phyloP scores from a whole-genome alignment of 2,329 filamentous ascomycete genomes.

The Ambrosiella beaveri region DNA sequence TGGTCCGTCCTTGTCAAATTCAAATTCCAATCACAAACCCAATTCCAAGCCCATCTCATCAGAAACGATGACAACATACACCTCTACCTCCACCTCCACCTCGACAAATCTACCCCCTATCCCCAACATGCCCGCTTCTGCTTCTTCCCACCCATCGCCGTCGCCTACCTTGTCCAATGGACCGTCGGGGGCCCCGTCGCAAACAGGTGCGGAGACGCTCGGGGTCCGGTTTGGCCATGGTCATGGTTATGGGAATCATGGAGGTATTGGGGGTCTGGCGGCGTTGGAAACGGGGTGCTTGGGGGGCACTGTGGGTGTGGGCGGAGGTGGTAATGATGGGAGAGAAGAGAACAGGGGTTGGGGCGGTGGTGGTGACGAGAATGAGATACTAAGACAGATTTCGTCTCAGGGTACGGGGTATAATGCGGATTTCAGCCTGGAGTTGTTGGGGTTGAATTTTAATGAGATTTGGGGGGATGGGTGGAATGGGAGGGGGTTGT shows the following conservation, averaged over 20 bases:
- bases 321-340: conserved; percentile 13
- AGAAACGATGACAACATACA: neutral
- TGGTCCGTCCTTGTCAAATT: neutral
- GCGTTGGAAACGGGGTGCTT: neutral
- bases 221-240: neutral
- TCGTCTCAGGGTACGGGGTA: conserved; percentile 20
- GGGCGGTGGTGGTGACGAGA: neutral
- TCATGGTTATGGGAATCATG: neutral
- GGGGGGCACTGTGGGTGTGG: conserved; percentile 14
- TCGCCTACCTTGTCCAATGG: conserved; percentile 20
- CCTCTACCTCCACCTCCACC: neutral
- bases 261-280: neutral
- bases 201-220: conserved; percentile 18
- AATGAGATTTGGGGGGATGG: conserved; percentile 39
- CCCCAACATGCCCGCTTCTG: neutral
- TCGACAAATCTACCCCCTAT: neutral
- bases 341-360: neutral
- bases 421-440: conserved; percentile 36
- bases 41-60: neutral
- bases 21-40: neutral
- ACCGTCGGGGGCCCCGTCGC: conserved; percentile 20
- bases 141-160: conserved; percentile 14
- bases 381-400: conserved; percentile 11
- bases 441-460: conserved; percentile 34
- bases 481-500: conserved; percentile 22